These are phyloP conservation scores for Themeda triandra DNA, from an alignment of 176 grass and related monocot genomes.

Conservation along the genomic window DNA sequence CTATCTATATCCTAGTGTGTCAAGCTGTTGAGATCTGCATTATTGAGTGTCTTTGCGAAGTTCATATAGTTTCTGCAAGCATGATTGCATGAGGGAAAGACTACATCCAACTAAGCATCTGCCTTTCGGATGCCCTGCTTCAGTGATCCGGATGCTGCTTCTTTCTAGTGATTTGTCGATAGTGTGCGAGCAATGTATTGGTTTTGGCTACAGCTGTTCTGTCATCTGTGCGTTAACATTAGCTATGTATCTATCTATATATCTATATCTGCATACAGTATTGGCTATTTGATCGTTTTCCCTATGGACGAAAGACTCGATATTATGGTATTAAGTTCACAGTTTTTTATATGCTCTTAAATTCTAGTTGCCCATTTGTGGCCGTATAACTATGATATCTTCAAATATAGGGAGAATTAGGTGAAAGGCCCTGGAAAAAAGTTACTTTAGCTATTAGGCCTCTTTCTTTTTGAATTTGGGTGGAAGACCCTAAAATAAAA, in stretches of 20 bases:
- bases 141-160: not conserved
- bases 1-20: not conserved
- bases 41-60: not conserved
- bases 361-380: not conserved
- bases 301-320: not conserved
- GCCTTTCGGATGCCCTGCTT: not conserved
- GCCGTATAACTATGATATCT: not conserved
- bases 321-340: not conserved
- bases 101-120: not conserved
- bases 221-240: constrained; percentile 4
- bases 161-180: not conserved
- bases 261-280: not conserved
- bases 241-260: constrained; percentile 16
- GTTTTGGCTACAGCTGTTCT: not conserved
- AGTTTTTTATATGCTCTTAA: not conserved
- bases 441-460: too few species aligned
- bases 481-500: too few species aligned
- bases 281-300: not conserved
- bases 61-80: constrained; percentile 19
- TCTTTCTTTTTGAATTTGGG: too few species aligned
- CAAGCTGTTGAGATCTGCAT: not conserved
- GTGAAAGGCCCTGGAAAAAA: too few species aligned
- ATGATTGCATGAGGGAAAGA: not conserved
- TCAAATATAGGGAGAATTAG: too few species aligned
- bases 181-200: not conserved